Percentiles rank a stretch among this genome's conserved stretches.
These are phyloP conservation scores for Taphrina sp. DNA, from an alignment of 1,139 yeast species.

Conservation along the genomic window DNA sequence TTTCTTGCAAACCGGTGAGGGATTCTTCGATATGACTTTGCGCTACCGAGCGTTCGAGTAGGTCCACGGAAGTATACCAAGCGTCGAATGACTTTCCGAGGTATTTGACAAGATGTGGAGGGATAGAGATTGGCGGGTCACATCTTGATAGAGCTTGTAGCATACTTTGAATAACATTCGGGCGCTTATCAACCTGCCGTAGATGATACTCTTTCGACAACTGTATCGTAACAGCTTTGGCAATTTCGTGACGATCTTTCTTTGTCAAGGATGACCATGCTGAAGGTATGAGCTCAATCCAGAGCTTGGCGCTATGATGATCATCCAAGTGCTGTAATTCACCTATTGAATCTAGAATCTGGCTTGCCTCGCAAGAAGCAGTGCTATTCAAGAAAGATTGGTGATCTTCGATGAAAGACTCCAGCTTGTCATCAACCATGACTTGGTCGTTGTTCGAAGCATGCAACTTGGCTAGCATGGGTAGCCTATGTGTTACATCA, in stretches of 20 bases:
- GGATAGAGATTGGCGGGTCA: conserved; percentile 66
- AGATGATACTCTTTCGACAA: conserved; percentile 88
- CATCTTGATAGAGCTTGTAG: conserved; percentile 73
- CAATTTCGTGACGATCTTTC: conserved; percentile 78
- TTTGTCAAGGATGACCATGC: conserved; percentile 71
- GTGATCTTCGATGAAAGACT: conserved; percentile 46
- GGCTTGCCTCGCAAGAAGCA: conserved; percentile 55
- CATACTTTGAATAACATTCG: conserved; percentile 82
- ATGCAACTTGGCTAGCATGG: conserved; percentile 35
- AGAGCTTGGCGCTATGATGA: conserved; percentile 74
- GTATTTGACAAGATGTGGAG: conserved; percentile 91
- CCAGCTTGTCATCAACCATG: conserved; percentile 38
- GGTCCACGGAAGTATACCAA: conserved; percentile 85
- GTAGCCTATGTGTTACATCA: conserved; percentile 35
- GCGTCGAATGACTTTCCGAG: conserved; percentile 83
- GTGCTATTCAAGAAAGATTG: conserved; percentile 51
- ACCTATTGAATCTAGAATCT: conserved; percentile 65
- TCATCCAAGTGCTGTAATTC: conserved; percentile 83
- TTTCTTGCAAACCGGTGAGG: conserved; percentile 67
- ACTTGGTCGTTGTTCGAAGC: conserved; percentile 33
- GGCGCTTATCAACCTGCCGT: conserved; percentile 80
- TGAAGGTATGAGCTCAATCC: conserved; percentile 81
- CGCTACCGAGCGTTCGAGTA: conserved; percentile 59
- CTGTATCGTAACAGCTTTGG: conserved; percentile 72
- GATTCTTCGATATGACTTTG: conserved; percentile 51